Evolutionary conservation across 2,329 filamentous ascomycete genomes (phyloP).

Genomic region (Cladosporium sp.): DNA sequence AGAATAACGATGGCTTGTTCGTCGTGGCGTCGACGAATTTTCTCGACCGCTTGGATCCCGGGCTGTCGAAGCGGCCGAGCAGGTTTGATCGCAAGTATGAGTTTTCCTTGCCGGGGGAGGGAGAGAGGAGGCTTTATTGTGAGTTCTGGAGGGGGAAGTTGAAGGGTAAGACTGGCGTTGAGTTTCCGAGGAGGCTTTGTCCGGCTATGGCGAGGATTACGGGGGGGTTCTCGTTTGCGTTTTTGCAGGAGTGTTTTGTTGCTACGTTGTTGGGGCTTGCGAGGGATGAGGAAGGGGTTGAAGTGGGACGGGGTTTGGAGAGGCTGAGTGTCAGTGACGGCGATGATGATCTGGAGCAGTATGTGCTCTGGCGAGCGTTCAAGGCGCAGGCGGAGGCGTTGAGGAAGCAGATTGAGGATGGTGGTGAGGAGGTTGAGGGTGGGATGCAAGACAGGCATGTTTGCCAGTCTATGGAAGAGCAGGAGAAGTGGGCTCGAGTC

Average conservation of each 20-base stretch:
- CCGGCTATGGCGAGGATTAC: constrained; percentile 58
- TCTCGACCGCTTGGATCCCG: constrained; percentile 62
- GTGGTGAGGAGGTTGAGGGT: background rate
- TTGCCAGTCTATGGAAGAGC: constrained; percentile 1
- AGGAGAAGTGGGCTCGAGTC: background rate
- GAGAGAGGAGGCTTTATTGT: constrained; percentile 58
- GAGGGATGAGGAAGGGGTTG: constrained; percentile 22
- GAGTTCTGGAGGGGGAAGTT: constrained; percentile 61
- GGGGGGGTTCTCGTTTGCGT: constrained; percentile 62
- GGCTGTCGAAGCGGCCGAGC: constrained; percentile 57
- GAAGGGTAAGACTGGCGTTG: constrained; percentile 51
- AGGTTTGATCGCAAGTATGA: constrained; percentile 64
- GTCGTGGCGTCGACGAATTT: constrained; percentile 46
- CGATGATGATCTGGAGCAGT: constrained; percentile 40
- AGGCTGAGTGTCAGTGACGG: too few relatives aligned
- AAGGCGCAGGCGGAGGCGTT: constrained; percentile 59
- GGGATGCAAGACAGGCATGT: background rate
- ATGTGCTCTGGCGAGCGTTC: constrained; percentile 57
- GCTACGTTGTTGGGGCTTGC: constrained; percentile 59
- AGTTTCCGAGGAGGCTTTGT: constrained; percentile 57
- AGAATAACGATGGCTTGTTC: constrained; percentile 65
- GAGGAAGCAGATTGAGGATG: constrained; percentile 52
- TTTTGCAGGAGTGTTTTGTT: constrained; percentile 66
- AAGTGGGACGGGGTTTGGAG: background rate
- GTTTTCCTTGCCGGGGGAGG: constrained; percentile 48